A percentile compares a stretch with the other conserved stretches of the same genome.
Evolutionary conservation across 306 rosid species (phyloP).

Genomic region (Medicago lupulina): DNA sequence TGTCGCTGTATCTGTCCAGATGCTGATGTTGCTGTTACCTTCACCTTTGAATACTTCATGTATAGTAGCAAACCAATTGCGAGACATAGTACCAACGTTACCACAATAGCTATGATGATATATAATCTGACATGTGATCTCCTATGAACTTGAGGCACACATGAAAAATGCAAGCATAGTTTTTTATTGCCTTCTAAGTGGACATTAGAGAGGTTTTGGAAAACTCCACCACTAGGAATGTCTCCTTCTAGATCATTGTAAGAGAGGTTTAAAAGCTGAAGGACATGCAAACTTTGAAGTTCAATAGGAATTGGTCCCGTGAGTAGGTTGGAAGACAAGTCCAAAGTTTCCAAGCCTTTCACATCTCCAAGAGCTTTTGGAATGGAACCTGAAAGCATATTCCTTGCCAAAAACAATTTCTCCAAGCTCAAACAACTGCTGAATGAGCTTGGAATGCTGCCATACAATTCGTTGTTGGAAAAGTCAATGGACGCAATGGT

Average conservation of each 20-base stretch:
- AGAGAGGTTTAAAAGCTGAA: slow-evolving; percentile 62
- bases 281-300: slow-evolving; percentile 54
- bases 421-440: slow-evolving; percentile 65
- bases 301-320: slow-evolving; percentile 67
- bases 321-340: slow-evolving; percentile 76
- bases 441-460: slow-evolving; percentile 64
- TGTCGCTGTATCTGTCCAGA: slow-evolving; percentile 33
- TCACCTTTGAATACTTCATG: slow-evolving; percentile 44
- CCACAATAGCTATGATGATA: slow-evolving; percentile 33
- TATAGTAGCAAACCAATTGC: slow-evolving; percentile 45
- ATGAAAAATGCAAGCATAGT: slow-evolving; percentile 53
- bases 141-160: slow-evolving; percentile 36
- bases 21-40: slow-evolving; percentile 23
- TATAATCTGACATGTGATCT: slow-evolving; percentile 38
- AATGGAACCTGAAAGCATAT: slow-evolving; percentile 68
- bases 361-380: slow-evolving; percentile 58
- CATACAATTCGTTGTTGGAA: slow-evolving; percentile 60
- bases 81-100: slow-evolving; percentile 45
- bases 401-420: slow-evolving; percentile 52
- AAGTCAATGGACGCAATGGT: slow-evolving; percentile 59
- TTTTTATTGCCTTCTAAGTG: slow-evolving; percentile 70
- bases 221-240: slow-evolving; percentile 64
- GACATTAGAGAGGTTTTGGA: slow-evolving; percentile 48
- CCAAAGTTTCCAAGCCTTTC: slow-evolving; percentile 65
- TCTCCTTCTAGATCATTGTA: slow-evolving; percentile 69